Evolutionary conservation across 2,329 filamentous ascomycete genomes (phyloP), one percentile per base, ranked within the genome.

Genomic region (Orbilia blumenaviensis): DNA sequence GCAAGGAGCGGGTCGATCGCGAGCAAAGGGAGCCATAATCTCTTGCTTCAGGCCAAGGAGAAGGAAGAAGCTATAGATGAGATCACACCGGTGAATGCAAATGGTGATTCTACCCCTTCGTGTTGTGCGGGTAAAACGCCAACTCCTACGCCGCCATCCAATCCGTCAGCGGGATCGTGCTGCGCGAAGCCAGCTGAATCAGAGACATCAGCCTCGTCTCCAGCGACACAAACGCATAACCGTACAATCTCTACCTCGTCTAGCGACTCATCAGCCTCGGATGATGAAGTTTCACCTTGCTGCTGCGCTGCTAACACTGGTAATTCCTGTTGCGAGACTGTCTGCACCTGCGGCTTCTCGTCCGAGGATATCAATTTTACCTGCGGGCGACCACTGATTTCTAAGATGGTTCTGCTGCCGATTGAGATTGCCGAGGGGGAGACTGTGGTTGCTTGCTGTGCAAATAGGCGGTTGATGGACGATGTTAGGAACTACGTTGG

Each of bases 271-370:
- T 61, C 64, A 3, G 38, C 48, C 12, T 64, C 29, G 5, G 25
- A 34, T 12, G 60, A 58, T 7, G 72, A 66, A 9, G 41, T 23
- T 9, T 41, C 36, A 21, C 27, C 58, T 14, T 69, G 64, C 25
- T 75, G 69, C 21, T 76, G 72, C 16, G 48, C 58, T 3, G 64
- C 72, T 10, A 21, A 23, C n/a, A 34, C 21, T 10, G 32, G 36
- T 14, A 69, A 60, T 12, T 60, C 64, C 7, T 76, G 72, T 50
- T 76, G 72, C 16, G 72, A 76, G 23, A 76, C 63, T 0, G 72
- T 76, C 3, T 76, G 72, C 60, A 76, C 64, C 3, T 76, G 72
- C 16, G 72, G 72, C 32, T 76, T 76, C 41, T 69, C 72, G 9
- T 63, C 72, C 36, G 23, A 42, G 1, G 64, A 69, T 66, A 76